Percentiles rank a stretch among this genome's conserved stretches.
These are phyloP conservation scores for Cryptococcus wingfieldii DNA, from an alignment of 1,284 basidiomycete genomes.

Conservation along the genomic window DNA sequence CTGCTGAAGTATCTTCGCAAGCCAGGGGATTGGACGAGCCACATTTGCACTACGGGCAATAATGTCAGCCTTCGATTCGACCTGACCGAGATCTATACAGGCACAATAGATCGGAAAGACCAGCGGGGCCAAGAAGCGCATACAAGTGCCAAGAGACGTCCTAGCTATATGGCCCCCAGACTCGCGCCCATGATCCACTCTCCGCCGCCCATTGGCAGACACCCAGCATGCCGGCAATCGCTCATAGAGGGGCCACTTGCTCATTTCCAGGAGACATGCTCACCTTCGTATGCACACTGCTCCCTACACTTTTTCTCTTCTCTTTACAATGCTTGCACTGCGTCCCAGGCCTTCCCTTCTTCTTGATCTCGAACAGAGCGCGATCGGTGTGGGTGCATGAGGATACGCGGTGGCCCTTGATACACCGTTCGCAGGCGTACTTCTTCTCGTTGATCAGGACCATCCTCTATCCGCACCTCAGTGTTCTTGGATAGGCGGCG, in stretches of 20 bases:
- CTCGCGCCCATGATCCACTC: background rate
- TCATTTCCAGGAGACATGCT: conserved; percentile 11
- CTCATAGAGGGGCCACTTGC: background rate
- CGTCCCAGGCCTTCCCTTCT: conserved; percentile 70
- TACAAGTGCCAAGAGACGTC: no score
- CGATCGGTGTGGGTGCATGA: conserved; percentile 70
- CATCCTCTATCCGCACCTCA: conserved; percentile 36
- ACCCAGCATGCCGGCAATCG: background rate
- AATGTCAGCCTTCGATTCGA: conserved; percentile 9
- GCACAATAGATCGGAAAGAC: background rate
- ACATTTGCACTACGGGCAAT: conserved; percentile 34
- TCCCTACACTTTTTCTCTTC: conserved; percentile 58
- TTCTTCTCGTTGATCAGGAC: conserved; percentile 74
- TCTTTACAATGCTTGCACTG: conserved; percentile 74
- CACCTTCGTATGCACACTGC: conserved; percentile 40
- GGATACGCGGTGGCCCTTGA: conserved; percentile 75
- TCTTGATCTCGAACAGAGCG: conserved; percentile 73
- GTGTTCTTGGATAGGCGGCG: no score
- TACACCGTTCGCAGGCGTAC: conserved; percentile 65
- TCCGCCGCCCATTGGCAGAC: background rate
- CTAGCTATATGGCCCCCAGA: background rate
- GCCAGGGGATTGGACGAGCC: conserved; percentile 46
- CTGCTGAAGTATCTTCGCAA: background rate
- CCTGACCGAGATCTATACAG: conserved; percentile 17
- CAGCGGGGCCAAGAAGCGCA: no score